phyloP scores from a whole-genome alignment of 169 alveolate genomes.

The Besnoitia besnoiti region DNA sequence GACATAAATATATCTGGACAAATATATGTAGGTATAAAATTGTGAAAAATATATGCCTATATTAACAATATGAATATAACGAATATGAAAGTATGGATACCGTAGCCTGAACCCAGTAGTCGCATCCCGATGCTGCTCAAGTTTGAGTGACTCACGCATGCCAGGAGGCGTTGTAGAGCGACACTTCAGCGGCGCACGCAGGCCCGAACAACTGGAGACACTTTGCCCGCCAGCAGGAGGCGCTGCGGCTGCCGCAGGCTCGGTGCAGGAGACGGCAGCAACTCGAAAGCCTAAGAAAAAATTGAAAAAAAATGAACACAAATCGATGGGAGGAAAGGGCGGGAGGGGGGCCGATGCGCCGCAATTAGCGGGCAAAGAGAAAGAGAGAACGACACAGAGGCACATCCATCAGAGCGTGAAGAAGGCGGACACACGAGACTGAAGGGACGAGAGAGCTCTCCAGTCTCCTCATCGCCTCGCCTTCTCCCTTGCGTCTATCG shows the following conservation, averaged over 20 bases:
- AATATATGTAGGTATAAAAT: no score
- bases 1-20: no score
- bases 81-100: no score
- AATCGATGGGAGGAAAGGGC: background rate
- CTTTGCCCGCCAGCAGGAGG: constrained; percentile 31
- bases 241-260: background rate
- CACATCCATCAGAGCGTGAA: background rate
- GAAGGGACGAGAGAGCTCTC: no score
- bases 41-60: no score
- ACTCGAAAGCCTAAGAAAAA: background rate
- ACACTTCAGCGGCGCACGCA: background rate
- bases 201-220: constrained; percentile 22
- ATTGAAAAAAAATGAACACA: background rate
- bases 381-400: background rate
- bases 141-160: background rate
- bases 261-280: constrained; percentile 27
- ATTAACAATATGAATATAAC: no score
- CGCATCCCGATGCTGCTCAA: no score
- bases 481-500: no score
- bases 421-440: no score
- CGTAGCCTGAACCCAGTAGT: no score
- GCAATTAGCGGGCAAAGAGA: background rate
- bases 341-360: background rate
- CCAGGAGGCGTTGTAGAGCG: constrained; percentile 34
- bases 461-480: no score